Evolutionary conservation across 1,284 basidiomycete species (phyloP), one percentile per base, ranked within the genome.

Genomic region (Phaffia rhodozyma): DNA sequence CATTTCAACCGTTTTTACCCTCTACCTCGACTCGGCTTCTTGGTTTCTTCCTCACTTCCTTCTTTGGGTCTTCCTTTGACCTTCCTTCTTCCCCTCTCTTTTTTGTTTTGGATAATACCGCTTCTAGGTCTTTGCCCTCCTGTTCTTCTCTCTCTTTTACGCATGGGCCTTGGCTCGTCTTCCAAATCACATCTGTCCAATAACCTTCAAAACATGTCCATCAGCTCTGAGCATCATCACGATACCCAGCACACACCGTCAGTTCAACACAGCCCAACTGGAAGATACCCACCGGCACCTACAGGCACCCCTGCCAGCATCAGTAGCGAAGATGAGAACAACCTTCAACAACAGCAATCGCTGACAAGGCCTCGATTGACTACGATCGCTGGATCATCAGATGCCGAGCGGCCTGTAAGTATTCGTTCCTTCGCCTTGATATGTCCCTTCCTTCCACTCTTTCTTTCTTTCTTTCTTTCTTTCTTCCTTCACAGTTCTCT

Each of bases 291-390:
- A 30, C 32, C 29, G 20, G 29, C 38, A 32, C 54, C 54, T 25
- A 30, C 54, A 23, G 72, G 72, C 68, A 69, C 20, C 23, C 57
- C 38, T 7, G 38, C 13, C 38, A 43, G 38, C 38, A 43, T 43
- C 2, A 43, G 38, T 43, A 43, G 38, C 16, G 38, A 43, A 11
- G 38, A 43, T 11, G 38, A 43, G 38, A 43, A 7, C 38, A 43
- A 16, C 16, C 38, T 43, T 5, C 5, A 43, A 11, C 38, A 43
- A 11, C 38, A 43, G 38, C 38, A 7, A 11, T 43, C 38, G 38
- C 38, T 2, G 13, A 43, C 16, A 43, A 43, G 38, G 38, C 13
- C 38, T 11, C 38, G 13, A 2, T 43, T 43, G 5, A 43, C 13
- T 11, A 43, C 38, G 38, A 43, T 16, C 13, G 13, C 38, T 16